Evolutionary conservation across 345 rosid species (phyloP), one percentile per base, ranked within the genome.

Genomic region (Litchi chinensis): DNA sequence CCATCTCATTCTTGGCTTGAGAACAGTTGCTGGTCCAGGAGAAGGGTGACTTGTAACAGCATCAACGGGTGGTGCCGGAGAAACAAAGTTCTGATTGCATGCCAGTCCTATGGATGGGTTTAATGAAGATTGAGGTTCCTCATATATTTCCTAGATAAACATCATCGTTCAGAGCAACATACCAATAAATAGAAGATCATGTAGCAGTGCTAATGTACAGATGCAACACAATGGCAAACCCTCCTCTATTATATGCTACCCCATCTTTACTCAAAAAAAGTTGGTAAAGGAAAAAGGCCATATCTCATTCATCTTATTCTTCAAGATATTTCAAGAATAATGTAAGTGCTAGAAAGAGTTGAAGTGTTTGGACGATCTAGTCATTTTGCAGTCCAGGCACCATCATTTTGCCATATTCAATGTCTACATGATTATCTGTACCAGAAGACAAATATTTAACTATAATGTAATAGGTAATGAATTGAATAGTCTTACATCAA

Each of bases 1-100:
- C 98, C 98, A 95, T 82, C 98, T 90, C 98, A 93, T 95, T 80
- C 97, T 91, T 60, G 91, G 89, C 82, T 91, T 95, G 80, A 85
- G 93, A 19, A 83, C 88, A 40, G 89, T 73, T 64, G 87, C 79
- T 40, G 88, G 63, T 15, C 79, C 87, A 28, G 91, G 83, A 73
- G 89, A 82, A 59, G 88, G 84, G 56, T 71, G 91, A 79, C 86
- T 80, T 57, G 86, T 79, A 86, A 83, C 85, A 75, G 76, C 84
- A 50, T 85, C 90, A 43, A 82, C 65, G 56, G 90, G 81, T 44
- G 86, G 77, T 60, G 78, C 76, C 52, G 75, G 74, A 81, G 88
- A 81, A 67, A 15, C 69, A 59, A 68, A 68, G 71, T 79, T 83
- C 82, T 73, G 81, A 72, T 80, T 87, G 83, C 78, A 80, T 63